phyloP scores from a whole-genome alignment of 2,329 filamentous ascomycete species.

The Ophiostoma sp. region DNA sequence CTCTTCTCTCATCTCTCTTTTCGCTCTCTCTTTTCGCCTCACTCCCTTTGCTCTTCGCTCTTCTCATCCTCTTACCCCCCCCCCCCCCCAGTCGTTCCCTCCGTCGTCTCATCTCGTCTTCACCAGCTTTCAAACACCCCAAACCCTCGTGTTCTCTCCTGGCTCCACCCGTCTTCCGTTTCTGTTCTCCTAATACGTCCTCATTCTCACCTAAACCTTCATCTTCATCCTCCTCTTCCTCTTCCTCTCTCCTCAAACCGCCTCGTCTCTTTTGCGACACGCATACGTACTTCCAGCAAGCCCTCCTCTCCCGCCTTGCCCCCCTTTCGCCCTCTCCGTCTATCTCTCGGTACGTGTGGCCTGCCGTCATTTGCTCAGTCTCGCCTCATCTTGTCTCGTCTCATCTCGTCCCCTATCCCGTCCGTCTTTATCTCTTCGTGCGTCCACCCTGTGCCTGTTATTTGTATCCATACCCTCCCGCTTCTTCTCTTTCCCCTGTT shows the following conservation, averaged over 20 bases:
- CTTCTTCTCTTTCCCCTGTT: not conserved
- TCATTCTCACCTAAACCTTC: constrained; percentile 1
- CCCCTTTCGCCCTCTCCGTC: not conserved
- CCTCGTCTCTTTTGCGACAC: not conserved
- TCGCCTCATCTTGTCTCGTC: constrained; percentile 1
- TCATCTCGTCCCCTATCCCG: not conserved
- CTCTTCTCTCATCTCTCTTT: not conserved
- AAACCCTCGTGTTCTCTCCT: constrained; percentile 9
- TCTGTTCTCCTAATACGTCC: constrained; percentile 10
- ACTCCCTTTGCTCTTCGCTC: too few relatives aligned
- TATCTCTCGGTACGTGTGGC: not conserved
- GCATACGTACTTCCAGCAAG: not conserved
- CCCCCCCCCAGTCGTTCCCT: too few relatives aligned
- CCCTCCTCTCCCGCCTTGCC: not conserved
- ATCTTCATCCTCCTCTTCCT: not conserved
- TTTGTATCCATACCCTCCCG: not conserved
- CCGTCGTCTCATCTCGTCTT: too few relatives aligned
- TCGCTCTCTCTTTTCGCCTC: not conserved
- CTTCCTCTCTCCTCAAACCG: not conserved
- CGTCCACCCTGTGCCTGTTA: not conserved
- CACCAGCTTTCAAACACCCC: not conserved
- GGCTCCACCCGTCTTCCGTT: constrained; percentile 2
- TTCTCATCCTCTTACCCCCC: too few relatives aligned
- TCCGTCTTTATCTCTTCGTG: not conserved
- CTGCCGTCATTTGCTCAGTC: not conserved